phyloP scores from a whole-genome alignment of 345 rosid species.

The Nephelium lappaceum region DNA sequence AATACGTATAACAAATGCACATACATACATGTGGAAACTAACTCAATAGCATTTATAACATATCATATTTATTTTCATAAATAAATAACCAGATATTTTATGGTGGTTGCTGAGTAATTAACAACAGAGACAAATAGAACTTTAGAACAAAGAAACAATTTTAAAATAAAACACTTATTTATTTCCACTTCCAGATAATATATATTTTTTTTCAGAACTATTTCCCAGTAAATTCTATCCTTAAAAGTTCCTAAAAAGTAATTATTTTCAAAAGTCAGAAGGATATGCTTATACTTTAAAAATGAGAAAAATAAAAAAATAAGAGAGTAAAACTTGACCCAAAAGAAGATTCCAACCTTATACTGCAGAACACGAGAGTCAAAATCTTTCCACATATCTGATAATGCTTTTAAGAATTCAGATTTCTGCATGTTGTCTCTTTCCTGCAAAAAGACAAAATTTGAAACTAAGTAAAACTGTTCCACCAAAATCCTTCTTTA shows the following conservation, averaged over 20 bases:
- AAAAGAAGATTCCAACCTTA: constrained; percentile 65
- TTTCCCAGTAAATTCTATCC: not conserved
- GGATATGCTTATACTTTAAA: not conserved
- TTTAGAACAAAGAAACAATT: not conserved
- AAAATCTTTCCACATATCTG: constrained; percentile 99
- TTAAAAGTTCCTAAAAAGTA: not conserved
- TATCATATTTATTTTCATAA: not conserved
- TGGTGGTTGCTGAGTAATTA: not conserved
- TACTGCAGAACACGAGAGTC: constrained; percentile 94
- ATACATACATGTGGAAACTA: not conserved
- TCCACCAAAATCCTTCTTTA: not conserved
- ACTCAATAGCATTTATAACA: not conserved
- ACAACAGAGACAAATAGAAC: not conserved
- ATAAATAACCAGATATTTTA: not conserved
- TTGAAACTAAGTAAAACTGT: constrained; percentile 2
- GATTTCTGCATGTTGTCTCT: constrained; percentile 98
- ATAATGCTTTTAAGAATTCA: constrained; percentile 94
- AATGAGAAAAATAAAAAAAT: no score
- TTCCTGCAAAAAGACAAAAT: constrained; percentile 56
- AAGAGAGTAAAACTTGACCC: not conserved
- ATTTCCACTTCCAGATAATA: no score
- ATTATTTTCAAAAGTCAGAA: not conserved
- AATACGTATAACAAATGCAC: not conserved
- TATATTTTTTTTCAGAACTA: no score
- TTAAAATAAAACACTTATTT: not conserved